Evolutionary conservation across 257 asterid genomes (phyloP).

Genomic region (Perilla frutescens): DNA sequence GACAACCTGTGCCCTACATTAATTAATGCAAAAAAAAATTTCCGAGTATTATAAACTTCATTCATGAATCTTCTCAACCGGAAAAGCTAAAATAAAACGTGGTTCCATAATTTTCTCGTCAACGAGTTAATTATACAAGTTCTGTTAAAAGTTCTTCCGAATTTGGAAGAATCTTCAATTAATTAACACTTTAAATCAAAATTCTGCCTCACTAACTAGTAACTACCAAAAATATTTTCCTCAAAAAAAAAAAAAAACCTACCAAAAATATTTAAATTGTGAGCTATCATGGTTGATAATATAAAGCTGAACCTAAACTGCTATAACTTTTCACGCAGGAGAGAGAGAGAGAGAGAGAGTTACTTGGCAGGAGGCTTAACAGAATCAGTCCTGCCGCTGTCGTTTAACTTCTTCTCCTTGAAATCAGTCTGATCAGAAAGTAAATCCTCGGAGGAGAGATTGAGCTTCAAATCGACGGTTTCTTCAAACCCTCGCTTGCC

Average conservation of each 20-base stretch:
- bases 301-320: neutral
- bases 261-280: neutral
- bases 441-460: conserved; percentile 50
- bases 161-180: neutral
- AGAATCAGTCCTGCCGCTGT: conserved; percentile 33
- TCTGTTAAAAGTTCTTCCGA: neutral
- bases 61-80: neutral
- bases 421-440: conserved; percentile 28
- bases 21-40: neutral
- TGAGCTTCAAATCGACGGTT: conserved; percentile 76
- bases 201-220: neutral
- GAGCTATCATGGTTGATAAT: neutral
- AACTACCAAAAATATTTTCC: neutral
- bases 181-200: neutral
- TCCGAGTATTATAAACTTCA: neutral
- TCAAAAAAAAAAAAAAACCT: neutral
- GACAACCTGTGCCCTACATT: conserved; percentile 83
- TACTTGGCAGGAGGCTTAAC: conserved; percentile 74
- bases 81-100: neutral
- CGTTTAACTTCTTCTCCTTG: conserved; percentile 16
- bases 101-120: neutral
- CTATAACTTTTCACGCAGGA: neutral
- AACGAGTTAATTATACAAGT: neutral
- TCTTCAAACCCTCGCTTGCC: conserved; percentile 62
- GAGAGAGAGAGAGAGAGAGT: neutral